Percentiles rank a stretch among this genome's conserved stretches.
Conservation (phyloP, 176 grass and related monocot species). For the Juncus effusus region DNA sequence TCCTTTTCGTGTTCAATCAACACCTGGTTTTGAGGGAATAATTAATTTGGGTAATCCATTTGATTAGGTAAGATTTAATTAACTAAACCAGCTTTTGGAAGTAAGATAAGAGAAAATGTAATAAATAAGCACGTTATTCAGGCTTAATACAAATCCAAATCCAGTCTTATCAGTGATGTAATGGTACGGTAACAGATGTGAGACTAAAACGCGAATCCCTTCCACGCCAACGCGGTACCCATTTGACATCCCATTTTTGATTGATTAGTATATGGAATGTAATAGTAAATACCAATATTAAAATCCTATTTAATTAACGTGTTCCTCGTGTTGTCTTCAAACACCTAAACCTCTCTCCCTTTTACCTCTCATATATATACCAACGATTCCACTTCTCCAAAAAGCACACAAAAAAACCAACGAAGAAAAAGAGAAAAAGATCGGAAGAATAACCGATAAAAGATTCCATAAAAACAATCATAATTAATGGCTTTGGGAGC, state of each 20-base stretch:
- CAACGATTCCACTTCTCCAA: background rate
- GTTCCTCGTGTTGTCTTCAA: background rate
- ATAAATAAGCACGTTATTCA: slow-evolving; percentile 18
- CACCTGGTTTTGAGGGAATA: too few relatives aligned
- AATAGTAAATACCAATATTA: too few relatives aligned
- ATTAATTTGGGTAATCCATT: too few relatives aligned
- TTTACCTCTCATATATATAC: slow-evolving; percentile 9
- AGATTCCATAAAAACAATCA: background rate
- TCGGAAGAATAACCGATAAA: background rate
- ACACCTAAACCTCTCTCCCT: background rate
- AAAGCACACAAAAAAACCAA: slow-evolving; percentile 1
- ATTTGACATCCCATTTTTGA: slow-evolving; percentile 18
- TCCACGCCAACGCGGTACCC: slow-evolving; percentile 19
- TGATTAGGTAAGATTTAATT: too few relatives aligned
- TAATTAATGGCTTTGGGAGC: slow-evolving; percentile 25
- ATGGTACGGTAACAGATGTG: slow-evolving; percentile 9
- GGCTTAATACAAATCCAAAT: background rate
- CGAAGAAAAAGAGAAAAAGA: slow-evolving; percentile 5
- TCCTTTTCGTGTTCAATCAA: too few relatives aligned
- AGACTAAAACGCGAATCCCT: background rate
- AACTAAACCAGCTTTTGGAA: too few relatives aligned
- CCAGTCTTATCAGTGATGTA: background rate
- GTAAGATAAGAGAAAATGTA: background rate
- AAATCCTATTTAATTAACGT: slow-evolving; percentile 1
- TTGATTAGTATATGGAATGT: background rate